Evolutionary conservation across 768 basidiomycete genomes (phyloP).

Genomic region (Leccinum subtestaceum): DNA sequence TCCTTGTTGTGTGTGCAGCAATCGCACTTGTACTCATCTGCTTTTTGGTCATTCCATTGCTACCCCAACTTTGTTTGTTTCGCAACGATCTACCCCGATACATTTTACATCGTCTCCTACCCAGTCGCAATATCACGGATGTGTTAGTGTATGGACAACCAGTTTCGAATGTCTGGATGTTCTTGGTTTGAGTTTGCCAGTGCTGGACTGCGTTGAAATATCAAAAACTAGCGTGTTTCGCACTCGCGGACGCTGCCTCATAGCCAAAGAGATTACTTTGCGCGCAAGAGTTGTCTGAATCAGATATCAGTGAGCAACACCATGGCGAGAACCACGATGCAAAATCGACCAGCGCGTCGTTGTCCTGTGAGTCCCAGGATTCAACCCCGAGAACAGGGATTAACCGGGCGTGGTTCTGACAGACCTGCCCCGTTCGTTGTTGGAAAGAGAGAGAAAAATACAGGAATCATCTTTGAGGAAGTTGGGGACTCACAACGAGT

Average conservation of each 20-base stretch:
- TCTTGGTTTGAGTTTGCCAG: background rate
- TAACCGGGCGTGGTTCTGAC: background rate
- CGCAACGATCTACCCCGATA: conserved; percentile 21
- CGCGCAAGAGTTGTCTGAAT: background rate
- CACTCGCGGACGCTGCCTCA: background rate
- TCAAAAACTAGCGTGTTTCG: background rate
- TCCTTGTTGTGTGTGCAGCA: conserved; percentile 19
- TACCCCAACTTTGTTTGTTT: conserved; percentile 15
- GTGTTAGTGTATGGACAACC: conserved; percentile 21
- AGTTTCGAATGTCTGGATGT: conserved; percentile 9
- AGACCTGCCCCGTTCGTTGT: background rate
- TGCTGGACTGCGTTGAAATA: background rate
- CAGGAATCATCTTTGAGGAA: background rate
- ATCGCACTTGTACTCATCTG: conserved; percentile 21
- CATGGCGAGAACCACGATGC: background rate
- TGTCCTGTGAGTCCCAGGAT: background rate
- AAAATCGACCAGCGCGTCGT: background rate
- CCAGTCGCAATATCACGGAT: conserved; percentile 14
- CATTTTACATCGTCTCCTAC: conserved; percentile 11
- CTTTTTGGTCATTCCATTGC: conserved; percentile 10
- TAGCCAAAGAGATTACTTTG: background rate
- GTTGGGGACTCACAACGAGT: background rate
- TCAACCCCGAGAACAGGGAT: background rate
- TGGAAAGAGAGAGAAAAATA: no score
- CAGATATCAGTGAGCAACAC: background rate